Evolutionary conservation across 495 filamentous ascomycete species (phyloP).

Genomic region (Talaromyces ruber): DNA sequence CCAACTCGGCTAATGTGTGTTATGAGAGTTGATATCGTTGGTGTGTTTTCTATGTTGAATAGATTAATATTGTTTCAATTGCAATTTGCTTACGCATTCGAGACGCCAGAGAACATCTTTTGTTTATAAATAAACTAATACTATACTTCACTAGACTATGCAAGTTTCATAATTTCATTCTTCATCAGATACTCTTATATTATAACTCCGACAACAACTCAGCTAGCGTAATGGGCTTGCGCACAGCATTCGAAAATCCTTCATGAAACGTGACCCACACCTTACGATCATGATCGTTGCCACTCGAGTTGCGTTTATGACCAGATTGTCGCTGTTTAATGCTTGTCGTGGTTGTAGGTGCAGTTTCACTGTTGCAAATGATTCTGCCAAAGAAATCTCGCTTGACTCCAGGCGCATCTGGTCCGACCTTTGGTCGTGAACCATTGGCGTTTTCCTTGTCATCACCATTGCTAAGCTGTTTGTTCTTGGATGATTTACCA

Average conservation of each 20-base stretch:
- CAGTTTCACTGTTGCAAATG: conserved; percentile 33
- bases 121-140: neutral
- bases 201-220: conserved; percentile 60
- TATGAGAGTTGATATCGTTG: neutral
- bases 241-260: conserved; percentile 92
- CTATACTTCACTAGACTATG: neutral
- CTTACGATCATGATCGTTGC: conserved; percentile 40
- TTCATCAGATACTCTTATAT: neutral
- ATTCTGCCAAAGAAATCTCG: conserved; percentile 86
- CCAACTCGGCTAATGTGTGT: neutral
- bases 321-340: conserved; percentile 10
- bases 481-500: conserved; percentile 22
- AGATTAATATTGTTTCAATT: neutral
- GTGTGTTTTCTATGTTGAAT: neutral
- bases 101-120: neutral
- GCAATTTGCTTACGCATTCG: neutral
- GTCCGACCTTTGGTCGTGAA: conserved; percentile 15
- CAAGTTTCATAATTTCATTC: neutral
- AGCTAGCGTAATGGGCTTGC: conserved; percentile 79
- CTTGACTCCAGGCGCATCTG: conserved; percentile 43
- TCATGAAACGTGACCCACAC: conserved; percentile 95
- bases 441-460: conserved; percentile 20
- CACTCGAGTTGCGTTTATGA: conserved; percentile 16
- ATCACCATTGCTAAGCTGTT: conserved; percentile 30
- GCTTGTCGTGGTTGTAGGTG: conserved; percentile 25